These are phyloP conservation scores for Coemansia furcata DNA, from an alignment of 192 early-diverging fungal species.

Conservation along the genomic window DNA sequence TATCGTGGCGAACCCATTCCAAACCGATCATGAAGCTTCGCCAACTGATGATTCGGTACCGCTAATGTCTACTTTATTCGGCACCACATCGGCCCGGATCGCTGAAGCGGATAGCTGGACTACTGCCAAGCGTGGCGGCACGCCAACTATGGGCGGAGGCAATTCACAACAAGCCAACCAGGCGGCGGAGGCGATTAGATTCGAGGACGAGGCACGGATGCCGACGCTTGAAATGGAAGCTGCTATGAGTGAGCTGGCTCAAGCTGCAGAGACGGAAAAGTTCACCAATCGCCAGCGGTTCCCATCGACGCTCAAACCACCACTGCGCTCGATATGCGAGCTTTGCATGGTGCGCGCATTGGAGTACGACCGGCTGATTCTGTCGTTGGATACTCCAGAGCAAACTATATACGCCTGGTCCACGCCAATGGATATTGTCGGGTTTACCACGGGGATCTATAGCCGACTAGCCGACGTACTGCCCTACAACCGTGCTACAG, in stretches of 20 bases:
- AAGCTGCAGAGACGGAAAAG: slow-evolving; percentile 32
- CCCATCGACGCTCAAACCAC: slow-evolving; percentile 48
- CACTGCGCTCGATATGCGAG: slow-evolving; percentile 50
- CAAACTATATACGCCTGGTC: slow-evolving; percentile 45
- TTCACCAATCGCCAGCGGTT: slow-evolving; percentile 51
- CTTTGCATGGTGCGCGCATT: slow-evolving; percentile 49
- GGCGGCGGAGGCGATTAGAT: slow-evolving; percentile 17
- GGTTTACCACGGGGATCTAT: slow-evolving; percentile 43
- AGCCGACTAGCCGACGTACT: slow-evolving; percentile 27
- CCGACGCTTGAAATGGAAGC: slow-evolving; percentile 44
- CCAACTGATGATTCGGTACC: background rate
- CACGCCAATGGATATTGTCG: slow-evolving; percentile 49
- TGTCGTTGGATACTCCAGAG: slow-evolving; percentile 41
- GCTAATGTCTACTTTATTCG: background rate
- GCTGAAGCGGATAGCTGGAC: background rate
- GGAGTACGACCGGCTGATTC: slow-evolving; percentile 41
- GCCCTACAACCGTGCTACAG: slow-evolving; percentile 50
- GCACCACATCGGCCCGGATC: background rate
- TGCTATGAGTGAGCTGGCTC: background rate
- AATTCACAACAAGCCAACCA: slow-evolving; percentile 1
- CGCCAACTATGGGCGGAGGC: slow-evolving; percentile 13
- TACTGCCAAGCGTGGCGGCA: slow-evolving; percentile 10
- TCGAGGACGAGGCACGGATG: slow-evolving; percentile 23
- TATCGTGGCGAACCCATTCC: background rate
- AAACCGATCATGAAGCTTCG: background rate